phyloP scores from a whole-genome alignment of 140 eudicot species.

The Cichorium intybus region DNA sequence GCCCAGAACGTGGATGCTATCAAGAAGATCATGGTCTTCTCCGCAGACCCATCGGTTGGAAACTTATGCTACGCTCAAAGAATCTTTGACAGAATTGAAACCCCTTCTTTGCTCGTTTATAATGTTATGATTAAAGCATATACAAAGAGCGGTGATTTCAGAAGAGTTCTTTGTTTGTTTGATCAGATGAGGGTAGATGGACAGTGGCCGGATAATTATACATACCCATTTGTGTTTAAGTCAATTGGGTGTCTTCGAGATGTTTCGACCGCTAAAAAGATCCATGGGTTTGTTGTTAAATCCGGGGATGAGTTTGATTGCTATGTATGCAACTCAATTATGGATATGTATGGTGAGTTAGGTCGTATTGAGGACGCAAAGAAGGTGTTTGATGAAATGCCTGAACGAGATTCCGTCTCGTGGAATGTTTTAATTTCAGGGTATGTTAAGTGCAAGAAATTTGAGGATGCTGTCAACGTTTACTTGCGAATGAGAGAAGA shows the following conservation, averaged over 20 bases:
- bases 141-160: conserved; percentile 28
- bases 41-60: conserved; percentile 31
- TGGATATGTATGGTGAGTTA: conserved; percentile 54
- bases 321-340: conserved; percentile 58
- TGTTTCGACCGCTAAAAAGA: conserved; percentile 39
- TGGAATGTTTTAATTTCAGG: conserved; percentile 66
- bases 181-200: conserved; percentile 44
- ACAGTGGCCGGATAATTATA: conserved; percentile 61
- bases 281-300: conserved; percentile 64
- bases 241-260: conserved; percentile 44
- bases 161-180: conserved; percentile 38
- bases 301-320: conserved; percentile 53
- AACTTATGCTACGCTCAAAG: conserved; percentile 44
- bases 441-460: conserved; percentile 45
- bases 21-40: conserved; percentile 52
- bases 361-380: conserved; percentile 31
- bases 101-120: conserved; percentile 48
- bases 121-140: conserved; percentile 64
- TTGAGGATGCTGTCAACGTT: conserved; percentile 51
- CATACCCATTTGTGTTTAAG: conserved; percentile 68
- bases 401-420: conserved; percentile 52
- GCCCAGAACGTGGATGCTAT: conserved; percentile 43
- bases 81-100: conserved; percentile 36
- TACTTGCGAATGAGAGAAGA: conserved; percentile 46
- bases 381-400: conserved; percentile 69